Percentiles rank a stretch among this genome's conserved stretches.
Conservation (phyloP, 805 yeast species). For the Debaryomyces maramus region DNA sequence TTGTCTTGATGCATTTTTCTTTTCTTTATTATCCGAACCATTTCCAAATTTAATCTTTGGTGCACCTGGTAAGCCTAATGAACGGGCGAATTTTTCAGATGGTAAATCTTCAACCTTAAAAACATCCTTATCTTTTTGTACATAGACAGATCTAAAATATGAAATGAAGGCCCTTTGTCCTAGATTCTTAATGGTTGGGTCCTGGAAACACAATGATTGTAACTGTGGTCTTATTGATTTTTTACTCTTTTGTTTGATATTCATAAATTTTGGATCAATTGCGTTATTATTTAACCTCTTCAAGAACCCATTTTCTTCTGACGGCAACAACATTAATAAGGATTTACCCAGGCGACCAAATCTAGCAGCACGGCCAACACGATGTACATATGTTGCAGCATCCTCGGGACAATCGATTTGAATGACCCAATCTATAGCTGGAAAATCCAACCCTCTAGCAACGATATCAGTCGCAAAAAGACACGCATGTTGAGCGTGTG, state of each 20-base stretch:
- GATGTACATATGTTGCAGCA: constrained; percentile 81
- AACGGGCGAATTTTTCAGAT: constrained; percentile 78
- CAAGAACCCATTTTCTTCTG: constrained; percentile 77
- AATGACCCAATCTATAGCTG: constrained; percentile 92
- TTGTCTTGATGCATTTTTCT: constrained; percentile 80
- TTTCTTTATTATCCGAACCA: constrained; percentile 57
- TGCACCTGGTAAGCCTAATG: constrained; percentile 93
- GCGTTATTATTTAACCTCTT: constrained; percentile 59
- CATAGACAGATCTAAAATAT: constrained; percentile 77
- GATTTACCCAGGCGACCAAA: constrained; percentile 85
- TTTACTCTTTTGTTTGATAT: constrained; percentile 70
- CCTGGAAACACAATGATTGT: constrained; percentile 87
- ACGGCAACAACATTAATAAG: constrained; percentile 76
- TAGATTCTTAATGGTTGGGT: constrained; percentile 86
- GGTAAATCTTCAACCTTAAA: constrained; percentile 79
- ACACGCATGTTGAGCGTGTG: constrained; percentile 77
- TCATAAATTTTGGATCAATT: constrained; percentile 70
- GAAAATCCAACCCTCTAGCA: constrained; percentile 90
- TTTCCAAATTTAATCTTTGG: constrained; percentile 81
- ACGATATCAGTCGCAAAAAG: constrained; percentile 88
- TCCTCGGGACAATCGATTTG: constrained; percentile 93
- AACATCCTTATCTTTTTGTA: constrained; percentile 85
- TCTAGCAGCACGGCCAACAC: constrained; percentile 89
- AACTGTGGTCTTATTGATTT: constrained; percentile 78
- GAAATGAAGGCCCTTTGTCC: constrained; percentile 97